These are phyloP conservation scores for Musa schizocarpa DNA, from an alignment of 176 grass and related monocot species.

Conservation along the genomic window DNA sequence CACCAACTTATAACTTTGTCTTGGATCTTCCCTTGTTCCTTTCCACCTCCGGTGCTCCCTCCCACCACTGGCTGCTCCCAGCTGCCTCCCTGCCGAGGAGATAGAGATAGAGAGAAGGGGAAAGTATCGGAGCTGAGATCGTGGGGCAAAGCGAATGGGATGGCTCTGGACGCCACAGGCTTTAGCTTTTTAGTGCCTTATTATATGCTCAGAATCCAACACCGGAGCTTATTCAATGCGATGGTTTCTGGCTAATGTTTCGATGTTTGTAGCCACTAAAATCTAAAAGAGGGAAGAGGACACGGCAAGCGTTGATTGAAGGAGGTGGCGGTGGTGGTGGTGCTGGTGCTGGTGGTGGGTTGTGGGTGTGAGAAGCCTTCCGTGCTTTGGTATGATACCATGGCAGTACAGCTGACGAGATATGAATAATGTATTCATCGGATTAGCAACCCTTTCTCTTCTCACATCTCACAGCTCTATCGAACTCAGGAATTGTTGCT, in stretches of 20 bases:
- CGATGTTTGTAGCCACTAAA: background rate
- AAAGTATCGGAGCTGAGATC: background rate
- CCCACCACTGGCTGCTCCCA: background rate
- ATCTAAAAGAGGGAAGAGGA: background rate
- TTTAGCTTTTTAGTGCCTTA: background rate
- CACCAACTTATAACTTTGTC: background rate
- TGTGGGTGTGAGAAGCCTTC: background rate
- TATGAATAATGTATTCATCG: background rate
- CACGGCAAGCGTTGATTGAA: background rate
- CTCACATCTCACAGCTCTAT: background rate
- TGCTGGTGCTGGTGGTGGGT: background rate
- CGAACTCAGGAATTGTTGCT: background rate
- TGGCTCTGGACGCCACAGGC: background rate
- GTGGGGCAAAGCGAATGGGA: background rate
- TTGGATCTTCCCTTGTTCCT: background rate
- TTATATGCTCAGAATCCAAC: background rate
- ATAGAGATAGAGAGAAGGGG: background rate
- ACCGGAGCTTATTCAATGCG: background rate
- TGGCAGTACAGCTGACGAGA: background rate
- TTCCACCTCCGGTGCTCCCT: background rate
- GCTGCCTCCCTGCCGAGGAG: background rate
- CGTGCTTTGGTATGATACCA: background rate
- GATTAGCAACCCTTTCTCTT: background rate
- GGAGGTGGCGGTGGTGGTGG: background rate
- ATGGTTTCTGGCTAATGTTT: slow-evolving; percentile 4